Base-by-base conservation (phyloP, 2,329 filamentous ascomycete genomes). In the Grosmannia huntii region DNA sequence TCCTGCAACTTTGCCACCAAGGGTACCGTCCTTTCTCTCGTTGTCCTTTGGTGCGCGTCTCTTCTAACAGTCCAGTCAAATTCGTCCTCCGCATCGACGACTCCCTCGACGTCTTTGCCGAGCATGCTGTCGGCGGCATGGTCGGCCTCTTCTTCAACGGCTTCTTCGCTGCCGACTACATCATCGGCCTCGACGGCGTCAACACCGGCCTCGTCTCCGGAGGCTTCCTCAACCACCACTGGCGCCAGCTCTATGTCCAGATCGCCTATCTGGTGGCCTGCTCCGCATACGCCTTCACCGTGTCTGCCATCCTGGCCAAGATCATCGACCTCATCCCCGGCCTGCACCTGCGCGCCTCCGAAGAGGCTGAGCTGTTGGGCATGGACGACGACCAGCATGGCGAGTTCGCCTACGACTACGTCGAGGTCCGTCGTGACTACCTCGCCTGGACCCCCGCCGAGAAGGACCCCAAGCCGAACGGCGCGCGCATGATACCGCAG, bases 351-450 rank as follows among this genome's bases (percentile, higher is more conserved):
- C 87, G 89, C 59, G 87, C 88, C 10, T 86, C 82, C 28, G 87
- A 90, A 67, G 86, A 91, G 72, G 89, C 89, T 27, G 89, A 94
- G 72, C 82, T 92, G 14, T 82, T 92, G 59, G 89, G 89, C 64
- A 91, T 92, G 87, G 89, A 94, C 67, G 89, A 92, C 68, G 88
- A 92, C 73, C 89, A 94, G 74, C 87, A 92, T 65, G 89, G 89
- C 72, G 89, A 94, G 73, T 94, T 92, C 69, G 89, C 88, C 14
- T 92, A 92, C 76, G 89, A 94, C 71, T 94, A 92, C 70, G 89
- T 94, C 64, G 89, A 94, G 78, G 87, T 92, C 60, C 86, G 89
- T 68, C 84, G 89, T 67, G 89, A 94, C 73, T 94, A 91, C 77
- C 82, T 94, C 46, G 89, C 89, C 60, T 94, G 89, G 89, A 91